Evolutionary conservation across 495 filamentous ascomycete species (phyloP), one percentile per base, ranked within the genome.

Genomic region (Talaromyces ruber): DNA sequence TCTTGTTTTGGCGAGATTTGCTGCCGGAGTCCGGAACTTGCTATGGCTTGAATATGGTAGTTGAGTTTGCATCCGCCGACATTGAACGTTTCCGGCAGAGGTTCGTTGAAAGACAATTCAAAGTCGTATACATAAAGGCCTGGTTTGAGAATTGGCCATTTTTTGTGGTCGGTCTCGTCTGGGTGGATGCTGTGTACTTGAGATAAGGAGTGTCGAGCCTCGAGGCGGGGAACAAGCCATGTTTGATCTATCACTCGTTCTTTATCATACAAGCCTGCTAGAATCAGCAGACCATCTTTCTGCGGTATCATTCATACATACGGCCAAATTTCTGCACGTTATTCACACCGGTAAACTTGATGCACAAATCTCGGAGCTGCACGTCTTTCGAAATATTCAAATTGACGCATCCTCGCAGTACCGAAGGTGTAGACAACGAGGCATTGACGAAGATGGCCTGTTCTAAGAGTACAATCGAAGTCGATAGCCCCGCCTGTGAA

Each of bases 361-460:
- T 60, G n/a, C 4, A 22, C 12, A 51, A 37, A 52, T 60, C 37
- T 21, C 59, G 59, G 24, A 60, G 26, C 16, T 51, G 59, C n/a
- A 60, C 43, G 12, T 50, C 18, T 18, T 60, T 60, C 22, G 59
- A 60, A 6, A 60, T 24, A 26, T 29, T 22, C 12, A 60, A 5
- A 9, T 30, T 25, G 28, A 60, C 28, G n/a, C 25, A 32, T 24
- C 59, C 59, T 24, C 59, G 59, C 25, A 60, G 28, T 16, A 60
- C 59, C 1, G 59, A 60, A 4, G 59, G 59, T 12, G 59, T 12
- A 2, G 24, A 30, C 2, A 47, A 21, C 0, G 37, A 32, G 14
- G 59, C 22, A 32, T 50, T 60, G 14, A 60, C 59, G 32, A 30
- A 60, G 14, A 60, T 60, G 24, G 59, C 43, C 59, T 45, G 43